A percentile compares a stretch with the other conserved stretches of the same genome.
Evolutionary conservation across 257 asterid species (phyloP).

Genomic region (Leonotis leonurus): DNA sequence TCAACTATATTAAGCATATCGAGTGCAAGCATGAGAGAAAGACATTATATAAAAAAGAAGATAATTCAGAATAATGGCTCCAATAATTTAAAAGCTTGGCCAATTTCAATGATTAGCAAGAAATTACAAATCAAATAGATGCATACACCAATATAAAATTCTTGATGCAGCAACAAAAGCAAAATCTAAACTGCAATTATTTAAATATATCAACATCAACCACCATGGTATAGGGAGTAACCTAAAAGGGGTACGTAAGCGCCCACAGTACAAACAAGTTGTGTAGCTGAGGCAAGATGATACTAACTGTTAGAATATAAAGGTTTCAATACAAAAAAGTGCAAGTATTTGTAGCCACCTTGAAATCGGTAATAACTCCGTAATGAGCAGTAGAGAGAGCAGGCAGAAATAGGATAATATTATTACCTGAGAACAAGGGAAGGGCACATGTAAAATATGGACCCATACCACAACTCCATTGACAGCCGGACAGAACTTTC

Average conservation of each 20-base stretch:
- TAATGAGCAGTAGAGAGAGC: not conserved
- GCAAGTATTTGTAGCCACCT: not conserved
- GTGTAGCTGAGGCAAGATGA: not conserved
- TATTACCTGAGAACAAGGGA: constrained; percentile 21
- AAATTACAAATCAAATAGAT: not conserved
- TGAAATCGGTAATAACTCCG: constrained; percentile 18
- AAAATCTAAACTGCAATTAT: not conserved
- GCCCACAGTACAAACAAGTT: not conserved
- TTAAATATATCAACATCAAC: not conserved
- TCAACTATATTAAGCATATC: too few relatives aligned
- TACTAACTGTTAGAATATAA: not conserved
- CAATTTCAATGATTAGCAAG: not conserved
- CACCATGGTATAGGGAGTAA: not conserved
- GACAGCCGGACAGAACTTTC: constrained; percentile 9
- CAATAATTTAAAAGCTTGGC: not conserved
- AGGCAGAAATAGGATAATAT: constrained; percentile 19
- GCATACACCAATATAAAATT: not conserved
- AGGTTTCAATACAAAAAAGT: constrained; percentile 1
- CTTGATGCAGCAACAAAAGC: not conserved
- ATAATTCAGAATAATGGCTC: not conserved
- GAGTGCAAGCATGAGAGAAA: not conserved
- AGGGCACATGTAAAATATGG: constrained; percentile 35
- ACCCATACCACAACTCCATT: constrained; percentile 35
- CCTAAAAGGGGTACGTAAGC: not conserved
- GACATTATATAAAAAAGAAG: not conserved